A percentile compares a stretch with the other conserved stretches of the same genome.
Evolutionary conservation across 768 basidiomycete genomes (phyloP).

Genomic region (Chalciporus chontae): DNA sequence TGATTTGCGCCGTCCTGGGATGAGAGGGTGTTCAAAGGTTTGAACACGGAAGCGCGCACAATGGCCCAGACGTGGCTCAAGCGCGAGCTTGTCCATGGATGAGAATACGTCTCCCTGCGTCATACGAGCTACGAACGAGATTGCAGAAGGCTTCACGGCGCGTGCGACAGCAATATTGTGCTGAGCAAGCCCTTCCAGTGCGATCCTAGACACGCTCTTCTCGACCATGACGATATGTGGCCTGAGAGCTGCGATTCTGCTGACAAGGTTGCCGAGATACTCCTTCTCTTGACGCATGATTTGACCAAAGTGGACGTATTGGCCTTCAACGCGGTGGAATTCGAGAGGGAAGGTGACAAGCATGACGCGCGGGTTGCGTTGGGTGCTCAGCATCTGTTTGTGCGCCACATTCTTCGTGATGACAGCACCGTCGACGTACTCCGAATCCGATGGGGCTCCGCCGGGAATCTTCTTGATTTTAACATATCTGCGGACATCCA

Average conservation of each 20-base stretch:
- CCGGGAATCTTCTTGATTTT: conserved; percentile 99
- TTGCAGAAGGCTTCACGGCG: conserved; percentile 82
- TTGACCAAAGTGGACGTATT: conserved; percentile 90
- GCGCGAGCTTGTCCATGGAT: conserved; percentile 89
- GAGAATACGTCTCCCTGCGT: conserved; percentile 94
- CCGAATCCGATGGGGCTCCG: conserved; percentile 86
- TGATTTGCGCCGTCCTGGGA: conserved; percentile 92
- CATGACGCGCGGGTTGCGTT: conserved; percentile 91
- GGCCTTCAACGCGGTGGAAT: conserved; percentile 87
- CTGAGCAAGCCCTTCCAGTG: conserved; percentile 79
- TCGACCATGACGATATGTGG: conserved; percentile 93
- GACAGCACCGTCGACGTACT: conserved; percentile 95
- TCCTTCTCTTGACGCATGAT: conserved; percentile 91
- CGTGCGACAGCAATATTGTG: conserved; percentile 89
- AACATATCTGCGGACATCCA: conserved; percentile 93
- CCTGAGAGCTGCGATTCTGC: conserved; percentile 83
- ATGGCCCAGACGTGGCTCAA: conserved; percentile 87
- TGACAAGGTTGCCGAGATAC: conserved; percentile 83
- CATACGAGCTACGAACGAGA: conserved; percentile 87
- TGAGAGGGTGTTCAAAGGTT: conserved; percentile 91
- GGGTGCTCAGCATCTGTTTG: conserved; percentile 84
- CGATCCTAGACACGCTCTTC: conserved; percentile 86
- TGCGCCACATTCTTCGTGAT: conserved; percentile 98
- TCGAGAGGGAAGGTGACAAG: conserved; percentile 93
- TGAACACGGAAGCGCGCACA: conserved; percentile 84